phyloP scores from a whole-genome alignment of 139 green algal genomes.

The Chlamydomonas incerta region DNA sequence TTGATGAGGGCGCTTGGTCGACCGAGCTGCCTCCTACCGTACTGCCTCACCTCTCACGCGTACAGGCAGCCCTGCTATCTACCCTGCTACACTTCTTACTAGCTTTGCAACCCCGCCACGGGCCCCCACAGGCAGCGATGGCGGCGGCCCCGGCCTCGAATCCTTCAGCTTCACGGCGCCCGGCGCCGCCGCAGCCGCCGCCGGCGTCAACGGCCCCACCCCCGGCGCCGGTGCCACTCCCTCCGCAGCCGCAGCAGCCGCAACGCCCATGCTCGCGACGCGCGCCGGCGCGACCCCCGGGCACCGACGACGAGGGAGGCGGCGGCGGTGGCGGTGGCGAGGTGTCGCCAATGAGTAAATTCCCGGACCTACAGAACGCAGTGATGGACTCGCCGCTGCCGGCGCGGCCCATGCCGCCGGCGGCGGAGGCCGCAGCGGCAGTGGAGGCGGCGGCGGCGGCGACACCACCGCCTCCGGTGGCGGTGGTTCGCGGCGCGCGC shows the following conservation, averaged over 20 bases:
- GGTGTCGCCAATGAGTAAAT: conserved; percentile 2
- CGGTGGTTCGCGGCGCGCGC: too few species aligned
- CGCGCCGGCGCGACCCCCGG: background rate
- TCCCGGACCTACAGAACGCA: conserved; percentile 17
- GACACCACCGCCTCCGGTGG: background rate
- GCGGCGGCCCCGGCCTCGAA: background rate
- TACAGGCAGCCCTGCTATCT: too few species aligned
- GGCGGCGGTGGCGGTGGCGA: background rate
- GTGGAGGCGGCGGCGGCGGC: background rate
- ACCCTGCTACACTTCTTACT: too few species aligned
- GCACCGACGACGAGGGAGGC: background rate
- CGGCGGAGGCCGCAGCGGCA: background rate
- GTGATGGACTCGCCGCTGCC: background rate
- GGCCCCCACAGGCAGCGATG: background rate
- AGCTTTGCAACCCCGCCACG: too few species aligned
- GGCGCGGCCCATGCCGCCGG: background rate
- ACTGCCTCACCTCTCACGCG: too few species aligned
- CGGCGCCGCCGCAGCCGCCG: background rate
- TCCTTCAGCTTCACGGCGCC: background rate
- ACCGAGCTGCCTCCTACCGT: too few species aligned
- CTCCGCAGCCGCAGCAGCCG: background rate
- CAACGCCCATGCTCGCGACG: background rate
- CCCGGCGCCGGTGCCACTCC: background rate
- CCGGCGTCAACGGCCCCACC: background rate
- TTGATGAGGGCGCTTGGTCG: too few species aligned